A percentile compares a stretch with the other conserved stretches of the same genome.
Evolutionary conservation across 805 yeast species (phyloP).

Genomic region (Lipomyces chichibuensis): DNA sequence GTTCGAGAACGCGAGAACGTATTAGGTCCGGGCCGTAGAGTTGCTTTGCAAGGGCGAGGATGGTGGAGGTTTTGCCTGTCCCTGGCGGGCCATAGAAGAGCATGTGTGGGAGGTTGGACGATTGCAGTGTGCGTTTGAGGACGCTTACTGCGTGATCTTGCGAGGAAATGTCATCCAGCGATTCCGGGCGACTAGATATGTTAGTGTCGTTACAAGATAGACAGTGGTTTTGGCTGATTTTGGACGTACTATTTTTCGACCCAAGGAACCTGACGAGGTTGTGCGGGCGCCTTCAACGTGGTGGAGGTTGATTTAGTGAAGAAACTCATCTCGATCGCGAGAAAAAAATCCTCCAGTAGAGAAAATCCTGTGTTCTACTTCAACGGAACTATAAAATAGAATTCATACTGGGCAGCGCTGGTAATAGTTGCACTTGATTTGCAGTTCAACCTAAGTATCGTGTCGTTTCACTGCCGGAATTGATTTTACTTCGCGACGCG

Average conservation of each 20-base stretch:
- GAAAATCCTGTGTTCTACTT: neutral
- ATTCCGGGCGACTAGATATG: constrained; percentile 71
- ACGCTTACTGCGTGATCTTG: constrained; percentile 89
- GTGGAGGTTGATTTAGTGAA: neutral
- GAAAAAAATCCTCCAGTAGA: neutral
- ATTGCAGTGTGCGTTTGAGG: constrained; percentile 71
- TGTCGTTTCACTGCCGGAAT: neutral
- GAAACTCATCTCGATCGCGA: neutral
- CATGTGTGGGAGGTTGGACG: constrained; percentile 90
- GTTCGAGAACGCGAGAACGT: constrained; percentile 73
- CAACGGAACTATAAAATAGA: neutral
- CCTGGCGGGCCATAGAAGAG: constrained; percentile 93
- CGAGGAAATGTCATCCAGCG: constrained; percentile 82
- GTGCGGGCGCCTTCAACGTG: neutral
- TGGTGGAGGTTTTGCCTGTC: constrained; percentile 88
- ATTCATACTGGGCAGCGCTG: neutral
- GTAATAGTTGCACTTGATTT: too few relatives aligned
- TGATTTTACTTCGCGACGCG: neutral
- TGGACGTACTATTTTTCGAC: constrained; percentile 75
- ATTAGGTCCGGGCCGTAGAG: constrained; percentile 72
- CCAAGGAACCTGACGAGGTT: constrained; percentile 62
- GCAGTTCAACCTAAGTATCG: too few relatives aligned
- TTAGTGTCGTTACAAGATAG: neutral
- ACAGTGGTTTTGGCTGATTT: neutral
- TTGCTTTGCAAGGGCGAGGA: constrained; percentile 78